Evolutionary conservation across 805 yeast genomes (phyloP), one percentile per base, ranked within the genome.

Genomic region (Pichia nanzhaoensis): DNA sequence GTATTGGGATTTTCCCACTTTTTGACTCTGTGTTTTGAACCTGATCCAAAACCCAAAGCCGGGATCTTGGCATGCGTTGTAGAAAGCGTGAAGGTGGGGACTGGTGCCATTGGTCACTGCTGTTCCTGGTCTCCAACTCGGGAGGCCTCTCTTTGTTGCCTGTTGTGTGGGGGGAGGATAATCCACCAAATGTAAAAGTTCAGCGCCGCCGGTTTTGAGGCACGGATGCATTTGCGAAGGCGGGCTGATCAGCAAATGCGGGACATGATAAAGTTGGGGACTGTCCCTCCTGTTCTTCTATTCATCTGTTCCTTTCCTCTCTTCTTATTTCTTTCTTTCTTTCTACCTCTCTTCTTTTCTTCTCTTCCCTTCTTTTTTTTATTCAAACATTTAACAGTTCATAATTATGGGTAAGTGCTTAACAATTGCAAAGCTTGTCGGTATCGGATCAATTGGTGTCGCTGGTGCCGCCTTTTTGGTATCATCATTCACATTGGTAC

Each of bases 381-480:
- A 24, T 8, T 24, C 33, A 30, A 30, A 13, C 14, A 13, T 8
- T 7, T 9, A 30, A 5, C 20, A 34, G n/a, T 20, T 5, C 17
- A 16, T 27, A 36, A 20, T 10, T 16, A 75, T 75, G 80, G 78
- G 78, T 34, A 69, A 69, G 49, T 77, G 82, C 64, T 59, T 76
- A 34, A 74, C 76, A 17, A 68, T 71, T 32, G 76, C 80, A 47
- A 84, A 84, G 58, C 60, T 80, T 39, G 63, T 80, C 34, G 90
- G 89, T 31, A 75, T 77, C 32, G 70, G 83, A 4, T 75, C 89
- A 10, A 62, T 84, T 39, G 93, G 91, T n/a, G 58, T 83, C 48
- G 70, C 79, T 54, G 67, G 84, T 4, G 75, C 80, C 16, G 61
- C 75, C 2, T 69, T 76, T 46, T 53, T 70, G n/a, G 34, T 53